Conservation (phyloP, 75 land plant genomes). For the Cryptomeria japonica region DNA sequence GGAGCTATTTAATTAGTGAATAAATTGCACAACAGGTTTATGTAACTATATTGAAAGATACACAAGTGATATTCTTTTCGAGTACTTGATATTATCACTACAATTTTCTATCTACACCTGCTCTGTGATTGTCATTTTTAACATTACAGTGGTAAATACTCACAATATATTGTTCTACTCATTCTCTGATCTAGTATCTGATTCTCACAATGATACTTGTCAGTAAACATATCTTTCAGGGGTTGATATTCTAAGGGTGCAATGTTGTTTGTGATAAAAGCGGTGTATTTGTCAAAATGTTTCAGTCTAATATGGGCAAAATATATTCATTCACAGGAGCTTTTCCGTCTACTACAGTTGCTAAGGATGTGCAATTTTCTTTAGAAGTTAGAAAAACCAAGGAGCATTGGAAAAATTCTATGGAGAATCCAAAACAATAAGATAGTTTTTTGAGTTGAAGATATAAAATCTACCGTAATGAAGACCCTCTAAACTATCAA, state of each 20-base stretch:
- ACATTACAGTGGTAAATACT: neutral
- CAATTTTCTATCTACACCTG: neutral
- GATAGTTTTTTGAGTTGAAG: conserved; percentile 23
- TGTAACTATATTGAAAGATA: neutral
- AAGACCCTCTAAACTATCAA: conserved; percentile 76
- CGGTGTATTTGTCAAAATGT: conserved; percentile 69
- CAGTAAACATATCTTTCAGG: neutral
- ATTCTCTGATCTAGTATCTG: conserved; percentile 24
- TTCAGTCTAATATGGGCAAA: conserved; percentile 77
- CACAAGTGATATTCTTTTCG: neutral
- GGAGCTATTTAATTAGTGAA: neutral
- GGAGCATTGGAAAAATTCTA: neutral
- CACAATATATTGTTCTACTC: neutral
- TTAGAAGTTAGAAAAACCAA: conserved; percentile 61
- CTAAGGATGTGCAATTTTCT: conserved; percentile 77
- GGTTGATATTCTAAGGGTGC: conserved; percentile 16
- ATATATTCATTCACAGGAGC: conserved; percentile 59
- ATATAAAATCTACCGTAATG: conserved; percentile 60
- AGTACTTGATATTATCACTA: neutral
- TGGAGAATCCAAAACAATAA: conserved; percentile 12
- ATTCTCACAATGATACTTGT: conserved; percentile 27
- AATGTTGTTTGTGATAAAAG: conserved; percentile 83
- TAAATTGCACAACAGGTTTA: neutral
- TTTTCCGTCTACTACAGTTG: conserved; percentile 83
- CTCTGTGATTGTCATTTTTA: neutral